Percentiles rank a stretch among this genome's conserved stretches.
phyloP scores from a whole-genome alignment of 2,329 filamentous ascomycete species.

The Gyromitra esculenta region DNA sequence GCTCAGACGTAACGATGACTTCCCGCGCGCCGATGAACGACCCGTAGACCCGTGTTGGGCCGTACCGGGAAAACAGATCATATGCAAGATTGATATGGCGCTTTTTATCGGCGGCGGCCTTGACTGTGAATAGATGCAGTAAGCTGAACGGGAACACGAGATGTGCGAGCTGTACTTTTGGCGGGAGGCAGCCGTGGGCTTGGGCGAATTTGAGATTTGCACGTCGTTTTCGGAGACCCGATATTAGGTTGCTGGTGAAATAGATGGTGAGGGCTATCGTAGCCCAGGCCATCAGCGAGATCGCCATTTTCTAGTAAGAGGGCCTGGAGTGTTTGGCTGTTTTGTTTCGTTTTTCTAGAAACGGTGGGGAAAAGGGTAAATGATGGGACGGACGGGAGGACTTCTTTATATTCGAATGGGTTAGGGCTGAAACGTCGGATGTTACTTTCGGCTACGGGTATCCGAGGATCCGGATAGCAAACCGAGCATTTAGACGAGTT shows the following conservation, averaged over 20 bases:
- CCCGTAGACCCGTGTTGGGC: conserved; percentile 5
- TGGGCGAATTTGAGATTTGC: conserved; percentile 7
- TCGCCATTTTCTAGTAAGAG: not conserved
- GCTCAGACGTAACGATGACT: conserved; percentile 59
- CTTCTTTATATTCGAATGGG: not conserved
- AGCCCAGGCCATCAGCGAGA: conserved; percentile 13
- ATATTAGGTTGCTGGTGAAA: conserved; percentile 7
- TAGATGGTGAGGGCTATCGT: not conserved
- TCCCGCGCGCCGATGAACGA: not conserved
- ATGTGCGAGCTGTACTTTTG: not conserved
- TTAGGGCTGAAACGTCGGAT: not conserved
- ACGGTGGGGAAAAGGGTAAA: not conserved
- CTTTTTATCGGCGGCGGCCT: conserved; percentile 12
- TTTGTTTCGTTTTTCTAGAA: not conserved
- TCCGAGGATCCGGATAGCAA: not conserved
- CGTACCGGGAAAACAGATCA: conserved; percentile 2
- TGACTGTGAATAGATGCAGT: not conserved
- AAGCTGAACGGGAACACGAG: conserved; percentile 34
- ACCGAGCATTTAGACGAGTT: not conserved
- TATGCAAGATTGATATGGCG: conserved; percentile 24
- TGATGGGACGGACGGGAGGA: not conserved
- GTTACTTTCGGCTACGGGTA: not conserved
- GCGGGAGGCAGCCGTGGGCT: conserved; percentile 27
- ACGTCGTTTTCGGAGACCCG: not conserved
- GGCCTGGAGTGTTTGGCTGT: not conserved